Base-by-base conservation (phyloP, 441 rosid genomes). In the Lepidium campestre region DNA sequence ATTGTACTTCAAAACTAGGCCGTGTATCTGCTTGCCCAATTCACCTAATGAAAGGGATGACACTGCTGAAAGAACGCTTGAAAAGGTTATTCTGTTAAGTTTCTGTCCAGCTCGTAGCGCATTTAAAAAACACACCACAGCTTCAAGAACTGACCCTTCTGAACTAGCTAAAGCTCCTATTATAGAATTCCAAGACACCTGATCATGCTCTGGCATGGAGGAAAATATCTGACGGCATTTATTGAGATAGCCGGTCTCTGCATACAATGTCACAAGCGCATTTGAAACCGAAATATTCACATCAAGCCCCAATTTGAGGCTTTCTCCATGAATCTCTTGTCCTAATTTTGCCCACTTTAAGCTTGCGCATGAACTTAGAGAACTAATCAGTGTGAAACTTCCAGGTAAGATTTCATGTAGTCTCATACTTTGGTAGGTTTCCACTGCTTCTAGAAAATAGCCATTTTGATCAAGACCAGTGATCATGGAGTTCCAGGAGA, bases 401-500 rank as follows among this genome's bases (percentile, higher is more conserved):
- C 80, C 79, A 64, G 93, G 90, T 36, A 77, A 47, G 46, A 83
- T 70, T 40, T 80, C 90, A 52, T 53, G 73, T 73, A 68, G 76
- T 74, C 81, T 83, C 97, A 92, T 90, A 47, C 64, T 53, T 56
- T 52, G 65, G 75, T 86, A 86, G 78, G 72, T 67, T 44, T 58
- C 72, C 20, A 73, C 57, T 13, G 98, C 89, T 68, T 84, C 91
- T 77, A 78, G 78, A 69, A 81, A 86, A 79, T 77, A 74, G 46
- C 78, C 85, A 67, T 85, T 90, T 76, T 90, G 98, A 74, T 90
- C 91, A 49, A 92, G 83, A 68, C 86, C 95, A 62, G 97, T 81
- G 77, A 90, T 92, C 82, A 88, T 82, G 56, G 92, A 79, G 77
- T 90, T 92, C 97, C 98, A 92, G 23, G 98, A 86, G 71, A 92